Base-by-base conservation (phyloP, 148 eudicot genomes). In the Hydrangea macrophylla region DNA sequence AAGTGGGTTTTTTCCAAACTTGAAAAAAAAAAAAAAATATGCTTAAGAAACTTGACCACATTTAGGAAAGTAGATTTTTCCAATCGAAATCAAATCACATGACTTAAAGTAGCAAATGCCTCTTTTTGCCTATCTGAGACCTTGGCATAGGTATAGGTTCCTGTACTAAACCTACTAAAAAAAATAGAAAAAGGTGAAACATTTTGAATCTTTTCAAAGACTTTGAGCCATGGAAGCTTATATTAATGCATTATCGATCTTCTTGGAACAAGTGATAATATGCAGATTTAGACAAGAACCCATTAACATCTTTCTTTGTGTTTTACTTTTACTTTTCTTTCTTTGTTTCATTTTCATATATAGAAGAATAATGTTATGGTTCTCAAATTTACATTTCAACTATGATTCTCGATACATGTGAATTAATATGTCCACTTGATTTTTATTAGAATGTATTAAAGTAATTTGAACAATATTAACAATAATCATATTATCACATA, bases 141-240 rank as follows among this genome's bases (percentile, higher is more conserved):
- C 5, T 55, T 30, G 2, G 11, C 13, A 39, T 39, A 56, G 62
- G 71, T 68, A 56, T 68, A 68, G 35, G 71, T 55, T 56, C 62
- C 62, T 56, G 8, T 58, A 66, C 54, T 36, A 62, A 31, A 64
- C 62, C 18, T 60, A 35, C 53, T 18, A 60, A 36, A n/a, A 28
- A 62, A 57, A 6, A 36, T n/a, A 6, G 2, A 25, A 74, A 75
- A 62, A 58, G 36, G 20, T 30, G 72, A 71, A 64, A 80, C 79
- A 83, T 51, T 54, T 64, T 78, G 85, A 82, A 82, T 82, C 80
- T 82, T 82, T 65, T 60, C 70, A 78, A 78, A 64, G 76, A 82
- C 76, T 61, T 56, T 64, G 55, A 40, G 72, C 28, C 55, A 61
- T 55, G 62, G 45, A 68, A 61, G 53, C 48, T 64, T 35, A 69